Evolutionary conservation across 345 rosid species (phyloP).

Genomic region (Cardiospermum halicacabum): DNA sequence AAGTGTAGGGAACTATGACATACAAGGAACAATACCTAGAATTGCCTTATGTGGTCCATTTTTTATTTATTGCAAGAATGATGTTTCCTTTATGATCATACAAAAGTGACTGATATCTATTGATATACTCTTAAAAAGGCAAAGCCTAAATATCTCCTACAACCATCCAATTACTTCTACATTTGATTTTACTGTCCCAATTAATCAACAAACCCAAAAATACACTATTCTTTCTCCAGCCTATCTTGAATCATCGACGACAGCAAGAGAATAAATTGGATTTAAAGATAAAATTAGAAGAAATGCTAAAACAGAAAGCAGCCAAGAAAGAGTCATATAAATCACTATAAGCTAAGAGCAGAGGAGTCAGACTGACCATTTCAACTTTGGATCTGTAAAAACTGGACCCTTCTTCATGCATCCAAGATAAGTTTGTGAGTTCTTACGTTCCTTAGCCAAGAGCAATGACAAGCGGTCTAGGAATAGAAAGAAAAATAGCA

Average conservation of each 20-base stretch:
- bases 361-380: conserved; percentile 51
- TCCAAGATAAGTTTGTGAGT: conserved; percentile 85
- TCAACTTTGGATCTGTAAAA: conserved; percentile 79
- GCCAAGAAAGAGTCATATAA: conserved; percentile 5
- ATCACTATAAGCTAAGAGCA: background rate
- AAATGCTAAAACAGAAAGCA: conserved; percentile 13
- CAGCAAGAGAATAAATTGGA: background rate
- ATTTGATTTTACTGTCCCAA: background rate
- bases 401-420: conserved; percentile 93
- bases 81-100: background rate
- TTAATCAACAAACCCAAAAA: conserved; percentile 1
- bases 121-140: background rate
- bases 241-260: background rate
- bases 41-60: background rate
- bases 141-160: background rate
- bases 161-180: background rate
- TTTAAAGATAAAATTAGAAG: background rate
- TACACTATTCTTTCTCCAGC: background rate
- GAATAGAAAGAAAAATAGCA: conserved; percentile 13
- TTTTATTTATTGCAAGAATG: background rate
- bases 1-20: background rate
- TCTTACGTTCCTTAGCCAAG: conserved; percentile 73
- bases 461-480: conserved; percentile 74
- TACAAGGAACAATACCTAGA: background rate
- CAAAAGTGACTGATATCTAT: background rate